Conservation (phyloP, 352 stramenopile species). For the Halophytophthora batemanensis region DNA sequence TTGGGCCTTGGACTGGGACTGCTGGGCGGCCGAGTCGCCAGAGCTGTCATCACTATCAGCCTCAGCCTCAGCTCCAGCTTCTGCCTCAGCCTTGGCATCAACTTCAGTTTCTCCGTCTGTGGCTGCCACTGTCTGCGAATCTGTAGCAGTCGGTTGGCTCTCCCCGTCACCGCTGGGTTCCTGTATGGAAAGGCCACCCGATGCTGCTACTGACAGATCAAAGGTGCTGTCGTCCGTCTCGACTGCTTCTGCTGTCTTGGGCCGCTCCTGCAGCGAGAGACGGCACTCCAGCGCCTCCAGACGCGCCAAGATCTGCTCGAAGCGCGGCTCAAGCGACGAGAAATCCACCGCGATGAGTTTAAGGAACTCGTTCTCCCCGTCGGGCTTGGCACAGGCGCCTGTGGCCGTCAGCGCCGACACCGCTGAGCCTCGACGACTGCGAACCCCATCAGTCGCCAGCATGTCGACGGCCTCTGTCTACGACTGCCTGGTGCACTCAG, state of each 20-base stretch:
- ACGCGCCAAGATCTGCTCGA: constrained; percentile 46
- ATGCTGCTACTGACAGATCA: not conserved
- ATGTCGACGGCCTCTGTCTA: no score
- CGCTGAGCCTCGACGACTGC: no score
- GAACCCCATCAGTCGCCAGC: no score
- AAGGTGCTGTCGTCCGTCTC: not conserved
- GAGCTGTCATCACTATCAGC: not conserved
- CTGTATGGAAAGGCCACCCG: no score
- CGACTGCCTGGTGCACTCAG: no score
- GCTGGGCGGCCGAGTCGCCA: not conserved
- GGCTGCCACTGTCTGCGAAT: not conserved
- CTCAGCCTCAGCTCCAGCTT: no score
- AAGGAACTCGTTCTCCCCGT: constrained; percentile 34
- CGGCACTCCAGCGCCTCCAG: constrained; percentile 38
- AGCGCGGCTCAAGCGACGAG: constrained; percentile 47
- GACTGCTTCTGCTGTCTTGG: not conserved
- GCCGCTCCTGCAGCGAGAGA: constrained; percentile 12
- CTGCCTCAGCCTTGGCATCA: not conserved
- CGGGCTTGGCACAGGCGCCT: constrained; percentile 6
- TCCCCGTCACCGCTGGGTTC: no score
- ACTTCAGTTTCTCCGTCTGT: not conserved
- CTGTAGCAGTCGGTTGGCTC: no score
- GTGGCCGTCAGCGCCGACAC: no score
- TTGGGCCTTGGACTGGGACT: not conserved
- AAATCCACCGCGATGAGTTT: constrained; percentile 46